These are phyloP conservation scores for Aquilaria agallochum DNA, from an alignment of 441 rosid genomes.

Conservation along the genomic window DNA sequence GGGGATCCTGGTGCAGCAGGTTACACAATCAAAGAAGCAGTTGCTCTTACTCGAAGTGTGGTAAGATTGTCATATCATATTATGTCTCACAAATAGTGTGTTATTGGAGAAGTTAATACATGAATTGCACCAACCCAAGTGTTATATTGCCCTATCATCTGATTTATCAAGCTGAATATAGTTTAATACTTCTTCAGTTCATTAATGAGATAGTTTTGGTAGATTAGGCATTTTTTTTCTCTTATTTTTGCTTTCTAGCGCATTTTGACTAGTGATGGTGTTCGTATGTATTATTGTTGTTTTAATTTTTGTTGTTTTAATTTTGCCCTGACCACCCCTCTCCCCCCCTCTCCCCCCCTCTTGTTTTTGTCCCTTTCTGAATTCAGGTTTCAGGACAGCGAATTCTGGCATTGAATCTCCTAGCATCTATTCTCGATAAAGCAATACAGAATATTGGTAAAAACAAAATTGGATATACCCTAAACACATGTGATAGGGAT, in stretches of 20 bases:
- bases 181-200: background rate
- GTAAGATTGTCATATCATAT: conserved; percentile 35
- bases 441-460: conserved; percentile 43
- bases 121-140: too few relatives aligned
- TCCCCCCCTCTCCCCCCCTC: too few relatives aligned
- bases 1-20: conserved; percentile 96
- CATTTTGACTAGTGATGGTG: conserved; percentile 1
- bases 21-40: conserved; percentile 87
- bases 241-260: background rate
- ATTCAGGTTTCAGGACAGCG: conserved; percentile 89
- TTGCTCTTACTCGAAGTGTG: conserved; percentile 78
- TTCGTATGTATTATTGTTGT: conserved; percentile 3
- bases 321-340: conserved; percentile 6
- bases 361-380: background rate
- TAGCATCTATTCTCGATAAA: conserved; percentile 76
- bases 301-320: conserved; percentile 5
- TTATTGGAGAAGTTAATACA: too few relatives aligned
- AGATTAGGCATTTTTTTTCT: too few relatives aligned
- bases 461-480: conserved; percentile 39
- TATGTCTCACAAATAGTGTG: conserved; percentile 9
- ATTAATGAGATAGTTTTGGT: too few relatives aligned
- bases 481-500: conserved; percentile 24
- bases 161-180: too few relatives aligned
- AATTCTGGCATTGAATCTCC: conserved; percentile 68
- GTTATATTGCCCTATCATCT: too few relatives aligned